Evolutionary conservation across 257 asterid genomes (phyloP), one percentile per base, ranked within the genome.

Genomic region (Prunella vulgaris): DNA sequence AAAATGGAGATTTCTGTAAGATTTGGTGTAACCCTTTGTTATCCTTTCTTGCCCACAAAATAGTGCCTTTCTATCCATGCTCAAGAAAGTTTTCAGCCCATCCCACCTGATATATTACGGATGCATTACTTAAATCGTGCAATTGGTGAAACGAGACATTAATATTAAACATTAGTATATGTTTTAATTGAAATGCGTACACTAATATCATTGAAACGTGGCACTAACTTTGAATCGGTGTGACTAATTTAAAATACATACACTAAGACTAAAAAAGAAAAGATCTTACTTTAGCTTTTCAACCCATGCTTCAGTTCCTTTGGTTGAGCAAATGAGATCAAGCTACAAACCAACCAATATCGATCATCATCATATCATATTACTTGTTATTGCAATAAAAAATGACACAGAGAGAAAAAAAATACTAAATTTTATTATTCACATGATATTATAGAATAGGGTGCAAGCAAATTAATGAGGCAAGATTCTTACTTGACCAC

Each of bases 301-400:
- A 33, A 94, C 85, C 97, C 99, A 94, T 52, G 96, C 91, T 69
- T 87, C 97, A 58, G 97, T 89, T 77, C 97, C 99, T 67, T 73
- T 87, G 27, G 97, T 86, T 15, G 99, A 80, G 72, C 99, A 94
- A 32, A 94, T 94, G 57, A 93, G 86, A 54, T 94, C 99, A 57
- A 56, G 62, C 62, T 56, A 25, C 12, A 56, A 56, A 56, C 10
- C 5, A 56, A 56, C 10, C 14, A 54, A 21, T n/a, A n/a, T n/a
- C n/a, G n/a, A n/a, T 3, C 9, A 2, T n/a, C n/a, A 3, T 9
- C 20, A 51, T 18, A 18, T 51, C 25, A 51, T 18, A 17, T 51
- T 18, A 48, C 10, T 48, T 48, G 2, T 10, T n/a, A 51, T 13
- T 18, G 20, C n/a, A 68, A n/a, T n/a, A n/a, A n/a, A n/a, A n/a